Base-by-base conservation (phyloP, 2,329 filamentous ascomycete species). In the Diaporthe australafricana region DNA sequence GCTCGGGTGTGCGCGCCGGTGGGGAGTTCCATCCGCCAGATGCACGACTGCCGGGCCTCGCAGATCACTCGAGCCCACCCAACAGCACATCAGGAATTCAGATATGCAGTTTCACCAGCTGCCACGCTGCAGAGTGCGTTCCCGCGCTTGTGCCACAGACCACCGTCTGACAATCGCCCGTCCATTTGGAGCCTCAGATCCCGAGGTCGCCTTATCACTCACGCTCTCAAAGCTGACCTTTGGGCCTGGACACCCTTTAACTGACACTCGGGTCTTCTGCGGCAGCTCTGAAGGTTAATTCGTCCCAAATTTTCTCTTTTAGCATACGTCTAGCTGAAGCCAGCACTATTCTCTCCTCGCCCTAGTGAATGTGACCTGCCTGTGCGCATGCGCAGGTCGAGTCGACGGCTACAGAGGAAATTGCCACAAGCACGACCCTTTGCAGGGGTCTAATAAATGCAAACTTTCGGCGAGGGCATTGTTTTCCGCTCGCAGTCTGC, bases 1-100 rank as follows among this genome's bases (percentile, higher is more conserved):
- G 56, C 38, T 27, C 22, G 57, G 57, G 22, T 62, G 56, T 47
- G 38, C 57, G 57, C 25, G 25, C 57, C 57, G 57, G 57, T 22
- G 57, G 57, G 40, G 40, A 27, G 22, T 38, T 25, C 11, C 60
- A 35, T 63, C 20, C 42, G 60, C 60, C 12, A 47, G 42, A 48
- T 48, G 27, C 40, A 47, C 40, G 17, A 32, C 40, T 62, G 57
- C 57, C 57, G 57, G 17, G 14, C 3, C 22, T 57, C 55, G 32
- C 35, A 32, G 11, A 17, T 27, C 55, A 27, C 55, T 42, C 25
- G 17, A 22, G 25, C 47, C 40, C 57, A 20, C 17, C 40, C 5
- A 45, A n/a, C 25, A 62, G 25, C 56, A 62, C 5, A 45, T 25
- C 38, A 17, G 27, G 42, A 48, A 63, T 22, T 42, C 27, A 22